Percentiles rank a stretch among this genome's conserved stretches.
Conservation (phyloP, 768 basidiomycete species). For the Boletus pseudo-olivaceus region DNA sequence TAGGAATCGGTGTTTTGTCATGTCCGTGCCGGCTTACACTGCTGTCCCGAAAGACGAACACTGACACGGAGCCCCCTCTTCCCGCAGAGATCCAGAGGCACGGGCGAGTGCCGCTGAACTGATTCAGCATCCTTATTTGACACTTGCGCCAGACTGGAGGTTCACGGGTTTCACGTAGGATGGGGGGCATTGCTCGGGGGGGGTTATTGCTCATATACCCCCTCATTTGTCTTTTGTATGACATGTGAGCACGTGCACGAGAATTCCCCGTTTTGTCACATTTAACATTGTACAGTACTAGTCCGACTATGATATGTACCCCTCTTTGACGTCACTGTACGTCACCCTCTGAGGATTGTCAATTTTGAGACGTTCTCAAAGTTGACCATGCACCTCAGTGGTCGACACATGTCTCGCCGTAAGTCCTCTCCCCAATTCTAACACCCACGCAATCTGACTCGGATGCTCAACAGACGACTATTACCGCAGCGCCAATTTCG, state of each 20-base stretch:
- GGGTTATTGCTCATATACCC: no score
- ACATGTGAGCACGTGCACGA: no score
- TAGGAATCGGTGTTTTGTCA: conserved; percentile 77
- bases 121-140: conserved; percentile 69
- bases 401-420: conserved; percentile 9
- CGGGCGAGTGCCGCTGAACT: conserved; percentile 77
- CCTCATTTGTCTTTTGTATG: no score
- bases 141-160: conserved; percentile 61
- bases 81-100: conserved; percentile 66
- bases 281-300: no score
- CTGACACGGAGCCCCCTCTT: not conserved
- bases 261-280: no score
- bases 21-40: conserved; percentile 37
- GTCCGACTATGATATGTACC: no score
- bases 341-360: no score
- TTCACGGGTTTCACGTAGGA: conserved; percentile 45
- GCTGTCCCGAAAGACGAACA: not conserved
- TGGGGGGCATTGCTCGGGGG: no score
- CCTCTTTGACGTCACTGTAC: not conserved
- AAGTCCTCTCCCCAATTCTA: no score
- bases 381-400: conserved; percentile 4
- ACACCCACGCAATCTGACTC: no score
- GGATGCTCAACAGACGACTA: conserved; percentile 1
- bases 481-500: not conserved
- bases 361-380: no score